Evolutionary conservation across 768 basidiomycete species (phyloP).

Genomic region (Neoboletus subvelutipes): DNA sequence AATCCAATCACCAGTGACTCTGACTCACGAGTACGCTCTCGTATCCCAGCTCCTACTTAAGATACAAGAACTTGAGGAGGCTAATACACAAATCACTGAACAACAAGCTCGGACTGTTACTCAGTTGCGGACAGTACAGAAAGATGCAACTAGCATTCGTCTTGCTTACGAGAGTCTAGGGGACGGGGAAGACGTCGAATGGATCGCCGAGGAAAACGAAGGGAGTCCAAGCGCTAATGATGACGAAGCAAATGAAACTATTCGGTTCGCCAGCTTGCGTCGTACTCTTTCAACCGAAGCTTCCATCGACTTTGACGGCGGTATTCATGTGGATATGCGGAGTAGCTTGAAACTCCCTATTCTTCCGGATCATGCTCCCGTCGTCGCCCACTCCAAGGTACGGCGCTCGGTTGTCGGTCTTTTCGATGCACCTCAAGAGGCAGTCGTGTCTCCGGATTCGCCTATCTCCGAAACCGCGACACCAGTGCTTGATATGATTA

Average conservation of each 20-base stretch:
- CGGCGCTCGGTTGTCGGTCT: constrained; percentile 62
- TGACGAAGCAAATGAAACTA: constrained; percentile 31
- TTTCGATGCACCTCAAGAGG: constrained; percentile 43
- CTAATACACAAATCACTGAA: constrained; percentile 63
- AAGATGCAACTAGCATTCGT: constrained; percentile 68
- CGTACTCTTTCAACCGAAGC: constrained; percentile 23
- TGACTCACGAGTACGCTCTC: constrained; percentile 47
- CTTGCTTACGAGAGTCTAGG: constrained; percentile 68
- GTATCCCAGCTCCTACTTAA: constrained; percentile 72
- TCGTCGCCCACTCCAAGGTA: constrained; percentile 28
- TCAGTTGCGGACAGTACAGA: constrained; percentile 66
- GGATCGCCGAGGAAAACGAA: constrained; percentile 45
- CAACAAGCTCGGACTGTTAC: constrained; percentile 62
- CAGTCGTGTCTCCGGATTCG: constrained; percentile 5
- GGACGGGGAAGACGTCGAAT: constrained; percentile 45
- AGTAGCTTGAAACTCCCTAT: constrained; percentile 24
- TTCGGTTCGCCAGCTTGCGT: constrained; percentile 32
- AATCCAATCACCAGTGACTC: constrained; percentile 14
- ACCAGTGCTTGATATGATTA: constrained; percentile 32
- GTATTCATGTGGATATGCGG: constrained; percentile 23
- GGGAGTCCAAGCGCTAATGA: constrained; percentile 26
- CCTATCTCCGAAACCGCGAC: constrained; percentile 16
- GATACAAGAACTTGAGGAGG: constrained; percentile 73
- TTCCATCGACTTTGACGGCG: constrained; percentile 21
- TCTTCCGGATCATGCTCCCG: constrained; percentile 20